These are phyloP conservation scores for Cladophialophora carrionii DNA, from an alignment of 2,329 filamentous ascomycete species.

Conservation along the genomic window DNA sequence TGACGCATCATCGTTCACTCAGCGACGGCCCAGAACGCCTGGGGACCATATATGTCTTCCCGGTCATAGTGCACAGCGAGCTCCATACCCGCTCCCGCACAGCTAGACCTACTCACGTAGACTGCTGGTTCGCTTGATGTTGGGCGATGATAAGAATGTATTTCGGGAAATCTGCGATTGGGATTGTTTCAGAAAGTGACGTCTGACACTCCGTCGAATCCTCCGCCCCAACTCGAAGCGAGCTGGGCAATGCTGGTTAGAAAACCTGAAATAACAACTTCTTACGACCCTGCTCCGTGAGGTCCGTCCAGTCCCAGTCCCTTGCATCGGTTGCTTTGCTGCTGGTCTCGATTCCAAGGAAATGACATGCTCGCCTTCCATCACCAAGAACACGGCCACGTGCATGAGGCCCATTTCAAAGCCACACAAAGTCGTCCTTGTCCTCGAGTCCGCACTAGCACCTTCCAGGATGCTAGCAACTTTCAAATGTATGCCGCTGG, in stretches of 20 bases:
- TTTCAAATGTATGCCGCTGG: background rate
- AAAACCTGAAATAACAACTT: constrained; percentile 1
- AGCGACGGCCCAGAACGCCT: too few relatives aligned
- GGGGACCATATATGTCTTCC: background rate
- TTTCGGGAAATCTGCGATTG: constrained; percentile 12
- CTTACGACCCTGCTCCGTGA: background rate
- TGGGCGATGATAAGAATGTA: background rate
- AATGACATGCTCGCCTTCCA: constrained; percentile 5
- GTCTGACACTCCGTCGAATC: background rate
- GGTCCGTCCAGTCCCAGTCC: constrained; percentile 1
- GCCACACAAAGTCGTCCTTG: constrained; percentile 8
- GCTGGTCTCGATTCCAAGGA: constrained; percentile 1
- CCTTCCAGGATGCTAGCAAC: background rate
- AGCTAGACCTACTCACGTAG: background rate
- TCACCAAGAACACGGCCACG: background rate
- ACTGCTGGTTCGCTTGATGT: background rate
- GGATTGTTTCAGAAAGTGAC: constrained; percentile 20
- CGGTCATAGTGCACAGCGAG: background rate
- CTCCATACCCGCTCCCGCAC: background rate
- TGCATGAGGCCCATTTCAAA: constrained; percentile 18
- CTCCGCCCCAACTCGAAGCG: constrained; percentile 5
- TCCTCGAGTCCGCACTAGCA: constrained; percentile 13
- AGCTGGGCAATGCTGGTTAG: background rate
- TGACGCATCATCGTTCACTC: background rate
- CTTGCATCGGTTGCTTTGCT: background rate